phyloP scores from a whole-genome alignment of 495 filamentous ascomycete genomes.

The Monascus purpureus region DNA sequence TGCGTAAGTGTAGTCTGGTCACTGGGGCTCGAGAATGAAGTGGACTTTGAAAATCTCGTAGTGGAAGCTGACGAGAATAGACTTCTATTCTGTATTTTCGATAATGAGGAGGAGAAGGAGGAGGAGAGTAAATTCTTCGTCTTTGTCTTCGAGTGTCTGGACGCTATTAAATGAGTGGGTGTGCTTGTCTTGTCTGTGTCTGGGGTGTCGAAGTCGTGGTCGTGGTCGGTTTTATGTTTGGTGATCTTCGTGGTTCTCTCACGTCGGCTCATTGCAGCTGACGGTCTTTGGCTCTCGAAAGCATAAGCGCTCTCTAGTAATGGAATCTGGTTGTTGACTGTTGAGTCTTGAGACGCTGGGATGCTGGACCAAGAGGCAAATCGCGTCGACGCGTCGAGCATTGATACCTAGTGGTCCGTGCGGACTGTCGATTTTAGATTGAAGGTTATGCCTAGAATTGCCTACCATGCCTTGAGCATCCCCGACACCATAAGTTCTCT shows the following conservation, averaged over 20 bases:
- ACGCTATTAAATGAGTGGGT: neutral
- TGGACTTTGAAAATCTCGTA: constrained; percentile 10
- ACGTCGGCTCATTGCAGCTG: constrained; percentile 6
- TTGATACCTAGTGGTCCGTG: constrained; percentile 2
- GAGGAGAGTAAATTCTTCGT: neutral
- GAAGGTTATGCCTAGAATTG: no score
- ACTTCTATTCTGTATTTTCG: constrained; percentile 7
- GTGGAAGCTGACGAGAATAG: constrained; percentile 12
- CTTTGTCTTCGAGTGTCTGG: neutral
- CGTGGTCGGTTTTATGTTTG: neutral
- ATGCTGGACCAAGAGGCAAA: no score
- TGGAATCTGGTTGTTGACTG: no score
- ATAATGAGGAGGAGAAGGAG: neutral
- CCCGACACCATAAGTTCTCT: no score
- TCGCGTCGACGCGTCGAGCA: constrained; percentile 16
- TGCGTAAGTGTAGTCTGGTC: constrained; percentile 31
- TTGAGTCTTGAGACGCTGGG: no score
- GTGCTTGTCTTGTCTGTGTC: neutral
- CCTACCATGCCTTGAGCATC: no score
- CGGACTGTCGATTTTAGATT: no score
- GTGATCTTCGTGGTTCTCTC: neutral
- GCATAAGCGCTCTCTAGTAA: no score
- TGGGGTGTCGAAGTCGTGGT: neutral
- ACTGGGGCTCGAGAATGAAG: constrained; percentile 6
- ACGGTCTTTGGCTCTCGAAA: neutral